Percentiles rank a stretch among this genome's conserved stretches.
Conservation (phyloP, 2,329 filamentous ascomycete species). For the Thielaviopsis ethacetica region DNA sequence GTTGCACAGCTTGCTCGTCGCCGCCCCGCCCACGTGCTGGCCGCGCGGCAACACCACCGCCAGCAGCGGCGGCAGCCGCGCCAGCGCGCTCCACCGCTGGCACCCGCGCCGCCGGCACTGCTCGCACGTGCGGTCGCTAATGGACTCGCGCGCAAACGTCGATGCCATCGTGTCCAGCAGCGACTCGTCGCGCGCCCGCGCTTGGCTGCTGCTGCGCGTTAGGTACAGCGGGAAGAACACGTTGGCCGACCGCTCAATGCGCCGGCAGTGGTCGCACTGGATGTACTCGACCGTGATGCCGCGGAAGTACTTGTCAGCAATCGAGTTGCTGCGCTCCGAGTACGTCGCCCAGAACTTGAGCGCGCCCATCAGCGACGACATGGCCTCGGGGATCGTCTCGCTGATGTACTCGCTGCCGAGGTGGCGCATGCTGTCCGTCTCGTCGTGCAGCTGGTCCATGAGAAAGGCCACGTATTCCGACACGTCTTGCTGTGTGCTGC, state of each 20-base stretch:
- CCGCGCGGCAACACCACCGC: conserved; percentile 58
- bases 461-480: conserved; percentile 80
- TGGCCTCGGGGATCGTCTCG: conserved; percentile 8
- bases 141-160: conserved; percentile 39
- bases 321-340: conserved; percentile 52
- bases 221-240: conserved; percentile 27
- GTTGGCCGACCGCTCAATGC: conserved; percentile 35
- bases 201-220: conserved; percentile 13
- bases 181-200: conserved; percentile 39
- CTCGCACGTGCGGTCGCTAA: conserved; percentile 59
- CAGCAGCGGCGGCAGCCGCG: conserved; percentile 62
- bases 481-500: conserved; percentile 70
- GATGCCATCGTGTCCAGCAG: conserved; percentile 42
- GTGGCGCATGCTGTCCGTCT: conserved; percentile 52
- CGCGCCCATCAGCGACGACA: conserved; percentile 30
- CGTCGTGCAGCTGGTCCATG: conserved; percentile 66
- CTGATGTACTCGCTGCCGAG: conserved; percentile 14
- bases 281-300: conserved; percentile 59
- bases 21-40: conserved; percentile 11
- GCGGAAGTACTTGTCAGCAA: conserved; percentile 65
- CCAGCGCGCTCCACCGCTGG: conserved; percentile 58
- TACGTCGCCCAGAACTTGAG: conserved; percentile 61
- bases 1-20: conserved; percentile 48
- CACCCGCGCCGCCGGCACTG: conserved; percentile 52
- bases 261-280: conserved; percentile 32